Evolutionary conservation across 768 basidiomycete species (phyloP).

Genomic region (Boletus rubescentipes): DNA sequence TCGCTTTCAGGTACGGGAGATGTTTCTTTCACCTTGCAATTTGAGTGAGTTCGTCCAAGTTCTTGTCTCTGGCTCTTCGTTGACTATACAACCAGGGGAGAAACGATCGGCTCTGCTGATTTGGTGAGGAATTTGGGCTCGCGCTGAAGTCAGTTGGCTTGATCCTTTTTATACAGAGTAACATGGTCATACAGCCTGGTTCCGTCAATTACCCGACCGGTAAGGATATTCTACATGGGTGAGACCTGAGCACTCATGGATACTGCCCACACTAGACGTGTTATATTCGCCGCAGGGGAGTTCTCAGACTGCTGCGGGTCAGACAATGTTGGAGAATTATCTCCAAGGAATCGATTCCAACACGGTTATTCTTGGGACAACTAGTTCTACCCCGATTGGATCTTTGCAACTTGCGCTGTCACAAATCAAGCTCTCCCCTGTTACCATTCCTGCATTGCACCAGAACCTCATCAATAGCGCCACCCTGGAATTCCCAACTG

Average conservation of each 20-base stretch:
- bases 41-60: conserved; percentile 41
- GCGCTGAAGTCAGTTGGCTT: neutral
- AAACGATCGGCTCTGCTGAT: conserved; percentile 58
- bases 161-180: conserved; percentile 35
- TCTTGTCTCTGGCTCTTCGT: neutral
- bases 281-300: conserved; percentile 58
- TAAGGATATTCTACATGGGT: conserved; percentile 17
- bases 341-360: conserved; percentile 60
- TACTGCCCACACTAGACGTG: conserved; percentile 42
- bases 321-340: conserved; percentile 60
- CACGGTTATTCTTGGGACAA: conserved; percentile 56
- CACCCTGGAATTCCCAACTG: conserved; percentile 56
- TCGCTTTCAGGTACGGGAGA: conserved; percentile 58
- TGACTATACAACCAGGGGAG: conserved; percentile 34
- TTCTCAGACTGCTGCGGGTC: conserved; percentile 50
- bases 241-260: neutral
- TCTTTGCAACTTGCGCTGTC: conserved; percentile 64
- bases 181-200: conserved; percentile 60
- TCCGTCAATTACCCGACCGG: conserved; percentile 55
- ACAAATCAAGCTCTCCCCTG: conserved; percentile 56
- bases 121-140: conserved; percentile 38
- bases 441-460: conserved; percentile 63
- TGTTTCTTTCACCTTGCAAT: conserved; percentile 58
- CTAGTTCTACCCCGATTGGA: conserved; percentile 54
- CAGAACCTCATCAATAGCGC: conserved; percentile 58